Evolutionary conservation across 257 asterid species (phyloP).

Genomic region (Nicotiana undulata): DNA sequence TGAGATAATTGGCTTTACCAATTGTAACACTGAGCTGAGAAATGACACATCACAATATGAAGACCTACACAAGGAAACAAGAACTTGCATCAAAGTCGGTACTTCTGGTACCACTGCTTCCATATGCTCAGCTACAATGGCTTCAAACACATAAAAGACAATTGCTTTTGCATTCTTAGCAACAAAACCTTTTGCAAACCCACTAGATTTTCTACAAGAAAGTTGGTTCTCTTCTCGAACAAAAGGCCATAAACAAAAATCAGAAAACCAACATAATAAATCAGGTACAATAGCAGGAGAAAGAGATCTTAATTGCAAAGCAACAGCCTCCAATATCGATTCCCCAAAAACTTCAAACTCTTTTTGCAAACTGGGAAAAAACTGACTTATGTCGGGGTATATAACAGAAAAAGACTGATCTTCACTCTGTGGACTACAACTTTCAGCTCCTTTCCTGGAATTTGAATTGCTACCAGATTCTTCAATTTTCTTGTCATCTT

Average conservation of each 20-base stretch:
- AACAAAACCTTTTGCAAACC: slow-evolving; percentile 64
- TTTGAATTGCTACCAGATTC: slow-evolving; percentile 22
- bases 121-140: slow-evolving; percentile 79
- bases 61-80: slow-evolving; percentile 64
- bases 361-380: slow-evolving; percentile 74
- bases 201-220: slow-evolving; percentile 26
- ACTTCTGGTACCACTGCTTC: slow-evolving; percentile 86
- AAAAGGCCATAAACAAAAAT: slow-evolving; percentile 85
- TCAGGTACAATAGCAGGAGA: slow-evolving; percentile 70
- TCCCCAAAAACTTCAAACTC: slow-evolving; percentile 84
- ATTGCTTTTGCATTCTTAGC: slow-evolving; percentile 94
- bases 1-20: slow-evolving; percentile 74
- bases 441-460: slow-evolving; percentile 27
- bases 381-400: slow-evolving; percentile 62
- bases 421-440: slow-evolving; percentile 32
- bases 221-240: slow-evolving; percentile 32
- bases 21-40: slow-evolving; percentile 61
- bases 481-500: slow-evolving; percentile 29
- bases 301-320: slow-evolving; percentile 79
- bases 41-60: slow-evolving; percentile 75
- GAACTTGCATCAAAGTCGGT: slow-evolving; percentile 73
- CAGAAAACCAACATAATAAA: slow-evolving; percentile 85
- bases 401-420: slow-evolving; percentile 52
- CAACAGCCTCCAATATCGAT: slow-evolving; percentile 83
- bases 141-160: slow-evolving; percentile 76